Evolutionary conservation across 768 basidiomycete species (phyloP).

Genomic region (Cystobasidium ongulense): DNA sequence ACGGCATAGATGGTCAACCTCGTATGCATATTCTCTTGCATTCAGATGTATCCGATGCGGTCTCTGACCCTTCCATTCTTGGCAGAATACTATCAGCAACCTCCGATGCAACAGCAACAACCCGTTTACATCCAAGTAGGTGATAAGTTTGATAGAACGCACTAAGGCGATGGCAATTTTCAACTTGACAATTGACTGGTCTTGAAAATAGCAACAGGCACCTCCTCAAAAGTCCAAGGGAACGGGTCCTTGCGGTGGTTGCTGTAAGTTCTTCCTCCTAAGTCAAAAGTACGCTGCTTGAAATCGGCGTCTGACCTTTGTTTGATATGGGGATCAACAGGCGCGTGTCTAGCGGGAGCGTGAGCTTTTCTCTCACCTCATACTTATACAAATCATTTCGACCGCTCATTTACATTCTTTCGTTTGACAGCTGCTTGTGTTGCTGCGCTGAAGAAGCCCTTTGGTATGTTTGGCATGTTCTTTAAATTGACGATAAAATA

Average conservation of each 20-base stretch:
- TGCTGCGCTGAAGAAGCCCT: constrained; percentile 5
- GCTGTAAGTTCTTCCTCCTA: constrained; percentile 1
- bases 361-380: background rate
- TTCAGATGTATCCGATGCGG: background rate
- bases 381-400: too few relatives aligned
- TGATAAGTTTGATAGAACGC: background rate
- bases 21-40: background rate
- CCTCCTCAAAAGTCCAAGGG: constrained; percentile 1
- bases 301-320: background rate
- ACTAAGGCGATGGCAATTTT: background rate
- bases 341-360: constrained; percentile 6
- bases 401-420: background rate
- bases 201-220: background rate
- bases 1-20: constrained; percentile 13
- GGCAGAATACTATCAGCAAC: constrained; percentile 21
- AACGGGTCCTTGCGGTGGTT: background rate
- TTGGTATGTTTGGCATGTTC: too few relatives aligned
- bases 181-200: background rate
- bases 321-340: background rate
- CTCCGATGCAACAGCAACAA: background rate
- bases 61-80: background rate
- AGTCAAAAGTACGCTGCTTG: background rate
- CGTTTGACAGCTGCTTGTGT: background rate
- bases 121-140: constrained; percentile 18
- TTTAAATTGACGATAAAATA: too few relatives aligned